Conservation (phyloP, 768 basidiomycete genomes). For the Rhizopogon sp. region DNA sequence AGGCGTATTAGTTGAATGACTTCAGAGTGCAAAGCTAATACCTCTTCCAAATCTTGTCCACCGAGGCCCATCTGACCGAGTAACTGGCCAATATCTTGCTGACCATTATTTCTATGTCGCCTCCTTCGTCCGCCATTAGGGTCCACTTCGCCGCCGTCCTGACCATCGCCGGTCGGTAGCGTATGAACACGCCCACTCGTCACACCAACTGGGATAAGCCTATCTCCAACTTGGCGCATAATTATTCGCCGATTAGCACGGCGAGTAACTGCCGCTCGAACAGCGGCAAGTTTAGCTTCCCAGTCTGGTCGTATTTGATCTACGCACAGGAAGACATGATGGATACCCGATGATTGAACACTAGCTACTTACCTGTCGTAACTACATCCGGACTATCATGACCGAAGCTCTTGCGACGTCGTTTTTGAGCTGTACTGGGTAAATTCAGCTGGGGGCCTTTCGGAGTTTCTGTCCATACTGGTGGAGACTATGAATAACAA, state of each 20-base stretch:
- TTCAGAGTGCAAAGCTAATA: constrained; percentile 30
- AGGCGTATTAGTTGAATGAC: constrained; percentile 9
- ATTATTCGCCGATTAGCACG: constrained; percentile 94
- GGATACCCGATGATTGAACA: constrained; percentile 2
- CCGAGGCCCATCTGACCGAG: constrained; percentile 58
- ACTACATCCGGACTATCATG: constrained; percentile 87
- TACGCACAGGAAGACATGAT: constrained; percentile 24
- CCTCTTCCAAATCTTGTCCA: constrained; percentile 93
- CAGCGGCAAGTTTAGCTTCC: constrained; percentile 93
- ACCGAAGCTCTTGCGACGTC: constrained; percentile 84
- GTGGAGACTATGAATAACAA: constrained; percentile 27
- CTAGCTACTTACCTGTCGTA: constrained; percentile 61
- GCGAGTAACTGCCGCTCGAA: constrained; percentile 92
- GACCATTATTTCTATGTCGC: constrained; percentile 45
- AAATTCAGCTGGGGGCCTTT: constrained; percentile 41
- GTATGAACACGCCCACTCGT: constrained; percentile 82
- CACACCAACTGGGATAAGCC: constrained; percentile 94
- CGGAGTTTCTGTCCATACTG: constrained; percentile 50
- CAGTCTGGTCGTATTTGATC: constrained; percentile 98
- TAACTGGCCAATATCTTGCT: constrained; percentile 60
- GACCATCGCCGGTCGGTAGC: constrained; percentile 50
- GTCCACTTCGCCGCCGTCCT: constrained; percentile 39
- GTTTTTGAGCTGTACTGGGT: constrained; percentile 50
- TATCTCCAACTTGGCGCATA: constrained; percentile 97
- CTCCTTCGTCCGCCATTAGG: constrained; percentile 37